Evolutionary conservation across 1,284 basidiomycete species (phyloP), one percentile per base, ranked within the genome.

Genomic region (Naganishia liquefaciens): DNA sequence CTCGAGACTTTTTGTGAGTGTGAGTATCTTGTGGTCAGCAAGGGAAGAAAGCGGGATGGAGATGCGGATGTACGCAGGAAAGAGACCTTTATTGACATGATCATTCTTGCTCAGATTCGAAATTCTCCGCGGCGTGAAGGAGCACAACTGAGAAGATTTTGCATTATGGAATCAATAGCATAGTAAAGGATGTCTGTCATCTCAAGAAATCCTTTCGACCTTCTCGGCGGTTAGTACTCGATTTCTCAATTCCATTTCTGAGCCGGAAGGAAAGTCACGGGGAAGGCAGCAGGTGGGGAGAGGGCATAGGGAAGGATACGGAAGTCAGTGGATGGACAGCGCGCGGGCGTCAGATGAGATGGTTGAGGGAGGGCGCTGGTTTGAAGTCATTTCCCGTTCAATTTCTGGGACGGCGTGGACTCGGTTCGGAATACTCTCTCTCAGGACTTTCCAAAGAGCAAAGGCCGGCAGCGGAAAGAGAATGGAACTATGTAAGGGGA

Each of bases 201-300:
- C 66, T 79, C 78, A 65, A 78, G 75, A 72, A 79, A 79, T 74
- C 76, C 77, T 66, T 79, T 79, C 76, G 78, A 77, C 74, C 74
- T 78, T 67, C 75, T 79, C 70, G 78, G 76, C 68, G 76, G 76
- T 77, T 70, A 70, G 75, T 73, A 42, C 52, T 53, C 42, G 30
- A 5, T 27, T 44, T 51, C 23, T 21, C 40, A 25, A 21, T 30
- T 2, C 47, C 47, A 23, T 28, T 5, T 5, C 4, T 44, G 44
- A 27, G 58, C 17, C 19, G 27, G 23, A 39, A 37, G 39, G 51
- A 25, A 9, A 42, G 33, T 1, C 28, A 47, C 1, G 52, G 17
- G 51, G 49, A 28, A 51, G 25, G 11, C 28, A 27, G 27, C 28
- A n/a, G 50, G 17, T 30, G 25, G 10, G 21, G 42, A 43, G 6